Conservation (phyloP, 1,284 basidiomycete genomes). For the Earliella scabrosa region DNA sequence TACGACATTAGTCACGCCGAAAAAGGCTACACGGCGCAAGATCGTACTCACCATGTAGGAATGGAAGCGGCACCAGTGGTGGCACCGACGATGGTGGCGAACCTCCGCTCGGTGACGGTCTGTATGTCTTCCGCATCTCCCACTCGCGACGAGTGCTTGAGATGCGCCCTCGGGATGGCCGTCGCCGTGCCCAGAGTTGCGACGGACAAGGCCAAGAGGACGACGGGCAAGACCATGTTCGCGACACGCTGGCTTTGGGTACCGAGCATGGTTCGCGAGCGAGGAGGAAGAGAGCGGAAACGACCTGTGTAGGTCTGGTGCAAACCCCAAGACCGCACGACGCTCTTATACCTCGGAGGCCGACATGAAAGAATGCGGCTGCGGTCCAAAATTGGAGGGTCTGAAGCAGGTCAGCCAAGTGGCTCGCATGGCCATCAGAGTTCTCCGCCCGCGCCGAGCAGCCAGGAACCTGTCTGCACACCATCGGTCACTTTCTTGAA, state of each 20-base stretch:
- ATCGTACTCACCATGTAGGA: constrained; percentile 29
- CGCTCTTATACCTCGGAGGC: constrained; percentile 16
- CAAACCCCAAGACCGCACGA: neutral
- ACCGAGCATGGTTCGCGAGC: constrained; percentile 7
- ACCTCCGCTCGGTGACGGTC: constrained; percentile 31
- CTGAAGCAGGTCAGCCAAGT: constrained; percentile 13
- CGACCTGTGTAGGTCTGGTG: constrained; percentile 2
- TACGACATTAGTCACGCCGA: no score
- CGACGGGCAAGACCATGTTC: constrained; percentile 10
- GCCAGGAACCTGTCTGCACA: neutral
- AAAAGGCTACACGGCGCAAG: no score
- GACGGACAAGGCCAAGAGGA: constrained; percentile 10
- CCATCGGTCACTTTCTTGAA: neutral
- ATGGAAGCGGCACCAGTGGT: constrained; percentile 29
- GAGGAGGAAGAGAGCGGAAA: constrained; percentile 5
- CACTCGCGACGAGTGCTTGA: neutral
- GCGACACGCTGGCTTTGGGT: constrained; percentile 2
- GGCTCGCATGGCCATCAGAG: constrained; percentile 13
- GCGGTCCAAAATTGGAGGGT: constrained; percentile 13
- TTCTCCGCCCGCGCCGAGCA: constrained; percentile 8
- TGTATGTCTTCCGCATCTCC: constrained; percentile 27
- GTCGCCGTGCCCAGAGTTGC: constrained; percentile 5
- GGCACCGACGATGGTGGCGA: constrained; percentile 33
- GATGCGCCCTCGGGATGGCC: constrained; percentile 9
- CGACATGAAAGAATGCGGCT: neutral